Evolutionary conservation across 495 filamentous ascomycete genomes (phyloP).

Genomic region (Cercophora newfieldiana): DNA sequence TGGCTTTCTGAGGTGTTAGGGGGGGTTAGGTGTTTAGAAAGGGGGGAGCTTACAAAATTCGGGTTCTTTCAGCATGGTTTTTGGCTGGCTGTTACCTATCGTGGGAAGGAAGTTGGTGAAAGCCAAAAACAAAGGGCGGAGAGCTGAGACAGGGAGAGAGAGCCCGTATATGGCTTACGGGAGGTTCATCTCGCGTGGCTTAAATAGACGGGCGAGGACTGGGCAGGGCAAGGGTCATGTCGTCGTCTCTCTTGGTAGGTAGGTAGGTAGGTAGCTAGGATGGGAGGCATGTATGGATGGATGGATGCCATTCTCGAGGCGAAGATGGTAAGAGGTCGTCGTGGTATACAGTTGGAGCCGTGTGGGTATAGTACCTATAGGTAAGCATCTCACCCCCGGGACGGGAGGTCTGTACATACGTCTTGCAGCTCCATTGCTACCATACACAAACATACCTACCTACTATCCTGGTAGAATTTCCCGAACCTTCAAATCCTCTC

Average conservation of each 20-base stretch:
- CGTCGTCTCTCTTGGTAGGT: background rate
- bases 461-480: background rate
- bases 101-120: background rate
- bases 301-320: background rate
- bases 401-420: too few species aligned
- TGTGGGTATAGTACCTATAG: background rate
- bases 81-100: background rate
- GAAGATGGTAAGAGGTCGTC: too few species aligned
- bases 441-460: background rate
- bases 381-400: too few species aligned
- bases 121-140: background rate
- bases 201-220: background rate
- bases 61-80: background rate
- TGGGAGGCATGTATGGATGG: too few species aligned
- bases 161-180: background rate
- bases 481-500: background rate
- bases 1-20: background rate
- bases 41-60: background rate
- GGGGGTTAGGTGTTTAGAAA: background rate
- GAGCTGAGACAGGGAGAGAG: background rate
- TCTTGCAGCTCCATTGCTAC: background rate
- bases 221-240: background rate
- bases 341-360: background rate
- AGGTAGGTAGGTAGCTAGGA: background rate
- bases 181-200: background rate